phyloP scores from a whole-genome alignment of 345 rosid genomes.

The Euphorbia tirucalli region DNA sequence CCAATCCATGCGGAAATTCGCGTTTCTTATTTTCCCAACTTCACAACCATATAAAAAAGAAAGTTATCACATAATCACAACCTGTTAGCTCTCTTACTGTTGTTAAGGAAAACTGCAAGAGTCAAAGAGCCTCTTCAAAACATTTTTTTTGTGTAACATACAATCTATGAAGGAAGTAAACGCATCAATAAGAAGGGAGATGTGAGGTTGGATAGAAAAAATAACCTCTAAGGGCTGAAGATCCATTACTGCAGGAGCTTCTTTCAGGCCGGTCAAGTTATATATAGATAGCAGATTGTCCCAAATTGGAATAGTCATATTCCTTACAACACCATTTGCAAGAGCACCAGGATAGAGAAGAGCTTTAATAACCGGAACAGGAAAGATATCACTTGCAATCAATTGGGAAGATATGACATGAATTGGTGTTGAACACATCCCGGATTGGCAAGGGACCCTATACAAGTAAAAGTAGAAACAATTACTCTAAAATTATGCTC shows the following conservation, averaged over 20 bases:
- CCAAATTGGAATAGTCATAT: slow-evolving; percentile 74
- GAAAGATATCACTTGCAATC: slow-evolving; percentile 90
- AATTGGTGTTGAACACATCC: slow-evolving; percentile 82
- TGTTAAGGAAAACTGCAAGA: too few relatives aligned
- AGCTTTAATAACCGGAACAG: slow-evolving; percentile 68
- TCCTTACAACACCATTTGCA: slow-evolving; percentile 49
- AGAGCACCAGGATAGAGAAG: slow-evolving; percentile 88
- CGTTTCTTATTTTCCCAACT: background rate
- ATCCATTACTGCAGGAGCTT: slow-evolving; percentile 70
- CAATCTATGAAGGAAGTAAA: background rate
- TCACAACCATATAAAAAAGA: background rate
- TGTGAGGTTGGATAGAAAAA: slow-evolving; percentile 1
- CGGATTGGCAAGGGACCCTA: slow-evolving; percentile 90
- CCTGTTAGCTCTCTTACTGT: too few relatives aligned
- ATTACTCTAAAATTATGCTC: background rate
- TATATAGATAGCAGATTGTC: slow-evolving; percentile 56
- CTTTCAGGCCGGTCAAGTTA: slow-evolving; percentile 67
- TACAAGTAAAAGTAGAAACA: background rate
- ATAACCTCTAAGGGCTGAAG: slow-evolving; percentile 96
- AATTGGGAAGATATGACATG: slow-evolving; percentile 94
- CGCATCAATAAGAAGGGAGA: background rate
- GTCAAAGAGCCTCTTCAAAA: too few relatives aligned
- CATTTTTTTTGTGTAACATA: too few relatives aligned
- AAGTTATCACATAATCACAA: background rate
- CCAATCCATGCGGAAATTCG: background rate